Evolutionary conservation across 768 basidiomycete species (phyloP).

Genomic region (Collybia nuda): DNA sequence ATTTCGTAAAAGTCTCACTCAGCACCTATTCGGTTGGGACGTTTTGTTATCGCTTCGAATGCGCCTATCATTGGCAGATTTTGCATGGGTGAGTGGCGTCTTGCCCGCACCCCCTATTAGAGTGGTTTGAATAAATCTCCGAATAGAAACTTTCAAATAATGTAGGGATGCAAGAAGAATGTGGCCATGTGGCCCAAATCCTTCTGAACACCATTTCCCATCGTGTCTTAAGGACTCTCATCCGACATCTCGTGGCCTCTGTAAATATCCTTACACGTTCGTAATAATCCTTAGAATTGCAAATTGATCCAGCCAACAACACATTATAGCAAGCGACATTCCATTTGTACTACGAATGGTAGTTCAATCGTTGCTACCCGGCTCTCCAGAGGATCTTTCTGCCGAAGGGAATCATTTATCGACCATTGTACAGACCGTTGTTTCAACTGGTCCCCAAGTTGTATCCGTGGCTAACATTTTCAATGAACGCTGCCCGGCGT

Average conservation of each 20-base stretch:
- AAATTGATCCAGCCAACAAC: constrained; percentile 6
- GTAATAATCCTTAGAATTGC: constrained; percentile 18
- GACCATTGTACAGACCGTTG: constrained; percentile 19
- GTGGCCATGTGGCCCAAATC: constrained; percentile 50
- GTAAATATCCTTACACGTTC: constrained; percentile 42
- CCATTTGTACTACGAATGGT: constrained; percentile 66
- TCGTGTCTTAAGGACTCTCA: constrained; percentile 50
- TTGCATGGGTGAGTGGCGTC: constrained; percentile 46
- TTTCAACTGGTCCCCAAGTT: constrained; percentile 21
- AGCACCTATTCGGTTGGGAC: constrained; percentile 65
- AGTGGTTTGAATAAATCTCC: not conserved
- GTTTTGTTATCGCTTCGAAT: constrained; percentile 52
- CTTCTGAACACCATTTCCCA: constrained; percentile 54
- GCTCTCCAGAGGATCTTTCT: constrained; percentile 38
- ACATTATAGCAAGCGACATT: constrained; percentile 49
- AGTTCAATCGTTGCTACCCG: constrained; percentile 56
- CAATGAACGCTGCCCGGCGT: constrained; percentile 76
- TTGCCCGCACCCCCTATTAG: too few relatives aligned
- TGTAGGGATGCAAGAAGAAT: constrained; percentile 39
- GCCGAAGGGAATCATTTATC: constrained; percentile 33
- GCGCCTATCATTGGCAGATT: constrained; percentile 53
- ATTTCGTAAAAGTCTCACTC: constrained; percentile 51
- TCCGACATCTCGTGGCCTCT: constrained; percentile 56
- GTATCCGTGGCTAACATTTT: constrained; percentile 37
- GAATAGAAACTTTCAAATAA: constrained; percentile 48